Percentiles rank a stretch among this genome's conserved stretches.
Evolutionary conservation across 352 stramenopile genomes (phyloP).

Genomic region (Pythium biforme): DNA sequence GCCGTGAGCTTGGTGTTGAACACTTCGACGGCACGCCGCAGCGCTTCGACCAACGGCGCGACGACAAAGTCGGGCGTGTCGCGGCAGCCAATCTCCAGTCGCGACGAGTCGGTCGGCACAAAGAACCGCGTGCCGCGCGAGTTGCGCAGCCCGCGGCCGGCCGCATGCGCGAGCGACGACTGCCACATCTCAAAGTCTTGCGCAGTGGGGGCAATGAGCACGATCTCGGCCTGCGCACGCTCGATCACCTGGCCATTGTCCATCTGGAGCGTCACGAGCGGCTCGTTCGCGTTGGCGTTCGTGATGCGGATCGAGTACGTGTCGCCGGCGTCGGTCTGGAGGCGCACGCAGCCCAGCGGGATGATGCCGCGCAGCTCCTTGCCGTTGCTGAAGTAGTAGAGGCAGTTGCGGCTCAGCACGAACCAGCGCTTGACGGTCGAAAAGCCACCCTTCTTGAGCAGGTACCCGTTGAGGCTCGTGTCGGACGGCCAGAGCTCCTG

Average conservation of each 20-base stretch:
- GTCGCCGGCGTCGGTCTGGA: conserved; percentile 60
- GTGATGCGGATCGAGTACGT: conserved; percentile 71
- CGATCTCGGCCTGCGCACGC: conserved; percentile 75
- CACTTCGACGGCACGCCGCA: conserved; percentile 82
- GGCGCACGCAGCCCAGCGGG: conserved; percentile 68
- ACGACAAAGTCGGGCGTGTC: conserved; percentile 82
- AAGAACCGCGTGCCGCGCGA: conserved; percentile 84
- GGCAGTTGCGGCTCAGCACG: conserved; percentile 83
- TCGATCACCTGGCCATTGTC: conserved; percentile 82
- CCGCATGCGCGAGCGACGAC: conserved; percentile 78
- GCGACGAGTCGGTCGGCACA: conserved; percentile 75
- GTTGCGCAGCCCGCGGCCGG: conserved; percentile 75
- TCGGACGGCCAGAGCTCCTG: conserved; percentile 89
- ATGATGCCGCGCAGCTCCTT: conserved; percentile 88
- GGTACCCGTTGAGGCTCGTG: conserved; percentile 82
- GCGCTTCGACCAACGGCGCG: conserved; percentile 61
- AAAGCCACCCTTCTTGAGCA: conserved; percentile 83
- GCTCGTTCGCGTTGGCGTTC: conserved; percentile 50
- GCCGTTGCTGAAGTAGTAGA: conserved; percentile 86
- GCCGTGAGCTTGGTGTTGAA: conserved; percentile 71
- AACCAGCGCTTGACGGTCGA: conserved; percentile 85
- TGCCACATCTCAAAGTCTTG: conserved; percentile 90
- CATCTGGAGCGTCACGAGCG: conserved; percentile 75
- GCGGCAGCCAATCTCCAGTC: conserved; percentile 71
- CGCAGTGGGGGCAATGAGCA: conserved; percentile 56